These are phyloP conservation scores for Nasturtium officinale DNA, from an alignment of 345 rosid species.

Conservation along the genomic window DNA sequence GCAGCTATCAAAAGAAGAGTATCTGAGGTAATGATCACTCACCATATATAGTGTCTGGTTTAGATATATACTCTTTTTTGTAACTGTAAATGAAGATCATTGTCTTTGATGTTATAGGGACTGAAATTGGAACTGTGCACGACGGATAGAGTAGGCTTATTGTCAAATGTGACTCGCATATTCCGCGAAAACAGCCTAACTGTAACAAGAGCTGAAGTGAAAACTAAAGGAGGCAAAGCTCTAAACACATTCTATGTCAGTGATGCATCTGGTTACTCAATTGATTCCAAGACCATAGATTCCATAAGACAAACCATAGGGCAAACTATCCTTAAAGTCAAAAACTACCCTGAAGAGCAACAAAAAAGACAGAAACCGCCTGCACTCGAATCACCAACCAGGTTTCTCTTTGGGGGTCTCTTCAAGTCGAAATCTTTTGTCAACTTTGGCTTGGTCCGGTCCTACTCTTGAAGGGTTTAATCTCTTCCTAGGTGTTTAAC, in stretches of 20 bases:
- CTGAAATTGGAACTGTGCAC: constrained; percentile 90
- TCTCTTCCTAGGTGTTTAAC: constrained; percentile 28
- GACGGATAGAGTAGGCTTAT: constrained; percentile 76
- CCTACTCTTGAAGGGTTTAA: constrained; percentile 60
- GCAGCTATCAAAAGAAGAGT: constrained; percentile 95
- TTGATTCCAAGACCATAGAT: constrained; percentile 74
- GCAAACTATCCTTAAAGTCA: constrained; percentile 84
- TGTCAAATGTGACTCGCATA: constrained; percentile 83
- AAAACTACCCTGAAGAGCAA: constrained; percentile 56
- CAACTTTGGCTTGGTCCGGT: constrained; percentile 84
- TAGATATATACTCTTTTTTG: background rate
- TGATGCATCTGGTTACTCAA: constrained; percentile 76
- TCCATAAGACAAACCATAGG: constrained; percentile 75
- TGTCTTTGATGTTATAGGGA: constrained; percentile 54
- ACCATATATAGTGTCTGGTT: background rate
- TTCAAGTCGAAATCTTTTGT: constrained; percentile 91
- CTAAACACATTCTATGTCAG: constrained; percentile 80
- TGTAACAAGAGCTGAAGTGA: constrained; percentile 87
- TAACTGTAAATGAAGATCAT: constrained; percentile 15
- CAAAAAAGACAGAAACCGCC: constrained; percentile 53
- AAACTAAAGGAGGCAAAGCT: constrained; percentile 86
- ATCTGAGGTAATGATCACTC: constrained; percentile 59
- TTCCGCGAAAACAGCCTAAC: constrained; percentile 88
- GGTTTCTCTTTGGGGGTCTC: constrained; percentile 84
- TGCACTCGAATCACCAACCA: constrained; percentile 69